A percentile compares a stretch with the other conserved stretches of the same genome.
Conservation (phyloP, 2,329 filamentous ascomycete species). For the Fusarium phyllophilum region DNA sequence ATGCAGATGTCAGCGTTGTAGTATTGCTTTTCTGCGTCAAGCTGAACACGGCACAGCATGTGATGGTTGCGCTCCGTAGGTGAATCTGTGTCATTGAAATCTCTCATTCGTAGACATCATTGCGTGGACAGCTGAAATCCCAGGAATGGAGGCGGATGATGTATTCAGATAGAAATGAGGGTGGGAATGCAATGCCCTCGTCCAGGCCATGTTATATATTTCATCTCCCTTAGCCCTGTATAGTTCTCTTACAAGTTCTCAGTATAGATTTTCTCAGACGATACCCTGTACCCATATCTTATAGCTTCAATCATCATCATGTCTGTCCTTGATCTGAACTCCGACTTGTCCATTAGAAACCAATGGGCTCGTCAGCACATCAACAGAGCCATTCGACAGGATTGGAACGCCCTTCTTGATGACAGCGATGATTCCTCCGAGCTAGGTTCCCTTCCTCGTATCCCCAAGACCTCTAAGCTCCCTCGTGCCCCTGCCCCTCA, state of each 20-base stretch:
- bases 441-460: background rate
- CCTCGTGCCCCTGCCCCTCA: background rate
- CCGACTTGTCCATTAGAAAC: background rate
- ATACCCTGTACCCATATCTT: background rate
- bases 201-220: background rate
- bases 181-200: rapidly evolving
- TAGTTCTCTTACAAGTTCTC: background rate
- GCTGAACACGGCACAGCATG: background rate
- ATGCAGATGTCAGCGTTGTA: background rate
- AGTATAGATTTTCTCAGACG: rapidly evolving
- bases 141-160: background rate
- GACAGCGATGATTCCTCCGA: background rate
- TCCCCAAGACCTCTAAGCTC: background rate
- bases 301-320: background rate
- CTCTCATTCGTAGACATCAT: background rate
- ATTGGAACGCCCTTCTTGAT: constrained; percentile 3
- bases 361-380: constrained; percentile 9
- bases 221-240: background rate
- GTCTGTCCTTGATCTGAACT: background rate
- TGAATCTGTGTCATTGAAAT: background rate
- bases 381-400: background rate
- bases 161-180: background rate
- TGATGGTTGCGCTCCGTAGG: background rate
- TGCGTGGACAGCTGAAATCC: background rate
- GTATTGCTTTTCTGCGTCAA: background rate